A percentile compares a stretch with the other conserved stretches of the same genome.
Conservation (phyloP, 495 filamentous ascomycete species). For the Cercophora samala region DNA sequence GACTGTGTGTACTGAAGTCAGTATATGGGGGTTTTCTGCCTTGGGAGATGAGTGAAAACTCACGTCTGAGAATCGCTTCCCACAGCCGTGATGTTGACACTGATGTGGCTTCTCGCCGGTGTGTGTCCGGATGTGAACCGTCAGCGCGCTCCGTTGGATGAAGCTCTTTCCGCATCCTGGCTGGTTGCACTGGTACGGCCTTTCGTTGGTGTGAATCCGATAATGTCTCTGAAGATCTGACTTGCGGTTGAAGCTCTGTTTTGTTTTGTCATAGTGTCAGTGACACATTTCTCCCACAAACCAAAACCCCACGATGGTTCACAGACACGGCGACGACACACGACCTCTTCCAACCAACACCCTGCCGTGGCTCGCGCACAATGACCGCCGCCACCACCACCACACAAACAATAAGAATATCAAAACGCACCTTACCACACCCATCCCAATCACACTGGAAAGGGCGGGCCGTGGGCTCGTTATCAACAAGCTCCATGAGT, state of each 20-base stretch:
- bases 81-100: slow-evolving; percentile 75
- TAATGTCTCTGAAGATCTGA: slow-evolving; percentile 86
- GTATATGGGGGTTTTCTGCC: slow-evolving; percentile 20
- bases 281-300: background rate
- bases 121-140: slow-evolving; percentile 81
- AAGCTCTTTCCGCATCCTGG: slow-evolving; percentile 80
- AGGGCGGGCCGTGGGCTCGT: slow-evolving; percentile 50
- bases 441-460: slow-evolving; percentile 53
- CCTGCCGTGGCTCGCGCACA: background rate
- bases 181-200: slow-evolving; percentile 70
- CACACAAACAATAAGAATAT: slow-evolving; percentile 1
- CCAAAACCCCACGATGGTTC: background rate
- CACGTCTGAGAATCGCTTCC: slow-evolving; percentile 85
- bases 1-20: slow-evolving; percentile 62
- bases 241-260: slow-evolving; percentile 86
- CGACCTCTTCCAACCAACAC: too few relatives aligned
- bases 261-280: background rate
- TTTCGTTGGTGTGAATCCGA: slow-evolving; percentile 86
- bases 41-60: slow-evolving; percentile 28
- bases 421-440: slow-evolving; percentile 50
- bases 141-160: slow-evolving; percentile 84
- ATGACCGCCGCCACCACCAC: background rate
- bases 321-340: background rate
- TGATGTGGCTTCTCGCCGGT: slow-evolving; percentile 88
- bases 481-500: slow-evolving; percentile 52